Conservation (phyloP, 2,329 filamentous ascomycete species). For the Mariannaea elegans region DNA sequence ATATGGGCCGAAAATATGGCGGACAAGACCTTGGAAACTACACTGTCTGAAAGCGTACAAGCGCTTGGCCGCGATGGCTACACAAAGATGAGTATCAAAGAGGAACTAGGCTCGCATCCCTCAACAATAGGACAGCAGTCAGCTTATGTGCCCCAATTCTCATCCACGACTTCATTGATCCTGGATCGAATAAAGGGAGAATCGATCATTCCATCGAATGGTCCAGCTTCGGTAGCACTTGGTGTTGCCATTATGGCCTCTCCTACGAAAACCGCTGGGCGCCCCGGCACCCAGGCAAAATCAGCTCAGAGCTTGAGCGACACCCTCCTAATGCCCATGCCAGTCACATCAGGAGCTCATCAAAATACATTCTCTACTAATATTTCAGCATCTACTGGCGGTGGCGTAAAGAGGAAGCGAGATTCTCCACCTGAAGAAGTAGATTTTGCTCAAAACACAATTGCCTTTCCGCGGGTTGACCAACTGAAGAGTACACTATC, state of each 20-base stretch:
- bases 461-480: conserved; percentile 38
- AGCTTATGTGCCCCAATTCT: conserved; percentile 45
- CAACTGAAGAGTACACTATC: conserved; percentile 7
- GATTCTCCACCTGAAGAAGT: conserved; percentile 23
- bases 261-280: neutral
- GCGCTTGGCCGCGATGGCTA: neutral
- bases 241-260: neutral
- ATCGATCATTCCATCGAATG: too few species aligned
- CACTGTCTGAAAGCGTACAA: neutral
- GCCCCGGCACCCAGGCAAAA: neutral
- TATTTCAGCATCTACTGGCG: conserved; percentile 8
- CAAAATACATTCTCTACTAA: conserved; percentile 9
- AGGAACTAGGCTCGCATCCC: neutral
- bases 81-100: neutral
- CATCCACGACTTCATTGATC: conserved; percentile 38
- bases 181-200: conserved; percentile 38
- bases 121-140: conserved; percentile 6
- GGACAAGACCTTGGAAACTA: neutral
- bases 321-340: conserved; percentile 28
- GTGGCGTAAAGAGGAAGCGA: conserved; percentile 44
- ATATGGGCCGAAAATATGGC: neutral
- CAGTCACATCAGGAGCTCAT: conserved; percentile 1
- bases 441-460: conserved; percentile 46
- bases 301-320: conserved; percentile 8
- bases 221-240: neutral